Evolutionary conservation across 2,329 filamentous ascomycete genomes (phyloP).

Genomic region (Fusarium buxicola): DNA sequence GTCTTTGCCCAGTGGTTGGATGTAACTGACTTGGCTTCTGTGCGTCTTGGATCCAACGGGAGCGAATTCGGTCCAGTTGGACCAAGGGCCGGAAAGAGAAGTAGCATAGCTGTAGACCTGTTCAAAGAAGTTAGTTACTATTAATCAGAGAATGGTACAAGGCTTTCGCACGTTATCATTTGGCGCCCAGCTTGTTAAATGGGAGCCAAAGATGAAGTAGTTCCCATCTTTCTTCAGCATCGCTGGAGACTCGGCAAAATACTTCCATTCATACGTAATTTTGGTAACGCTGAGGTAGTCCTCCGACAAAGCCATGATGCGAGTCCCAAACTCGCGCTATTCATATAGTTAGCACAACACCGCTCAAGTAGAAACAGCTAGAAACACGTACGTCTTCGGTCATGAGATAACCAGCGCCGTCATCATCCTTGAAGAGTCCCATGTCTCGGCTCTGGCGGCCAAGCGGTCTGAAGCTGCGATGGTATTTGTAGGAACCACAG

Average conservation of each 20-base stretch:
- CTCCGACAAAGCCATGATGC: conserved; percentile 66
- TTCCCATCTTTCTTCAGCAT: conserved; percentile 69
- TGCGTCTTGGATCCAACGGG: conserved; percentile 68
- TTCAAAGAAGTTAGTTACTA: background rate
- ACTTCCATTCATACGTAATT: conserved; percentile 63
- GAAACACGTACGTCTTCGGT: conserved; percentile 66
- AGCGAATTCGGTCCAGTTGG: conserved; percentile 69
- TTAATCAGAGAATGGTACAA: accelerated
- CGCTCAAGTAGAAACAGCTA: accelerated
- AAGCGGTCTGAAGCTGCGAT: conserved; percentile 51
- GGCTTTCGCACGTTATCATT: conserved; percentile 67
- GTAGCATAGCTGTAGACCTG: conserved; percentile 67
- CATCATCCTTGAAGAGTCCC: conserved; percentile 70
- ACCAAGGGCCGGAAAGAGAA: conserved; percentile 70
- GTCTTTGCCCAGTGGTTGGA: conserved; percentile 58
- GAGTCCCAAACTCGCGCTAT: conserved; percentile 66
- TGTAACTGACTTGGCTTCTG: conserved; percentile 69
- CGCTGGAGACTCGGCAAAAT: conserved; percentile 71
- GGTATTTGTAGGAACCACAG: conserved; percentile 67
- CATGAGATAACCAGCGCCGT: conserved; percentile 70
- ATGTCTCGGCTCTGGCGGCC: conserved; percentile 64
- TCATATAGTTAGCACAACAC: accelerated
- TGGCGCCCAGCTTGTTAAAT: conserved; percentile 67
- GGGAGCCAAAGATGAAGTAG: conserved; percentile 75
- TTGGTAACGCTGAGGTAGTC: conserved; percentile 66